Evolutionary conservation across 805 yeast genomes (phyloP).

Genomic region (Schwanniomyces yamadae): DNA sequence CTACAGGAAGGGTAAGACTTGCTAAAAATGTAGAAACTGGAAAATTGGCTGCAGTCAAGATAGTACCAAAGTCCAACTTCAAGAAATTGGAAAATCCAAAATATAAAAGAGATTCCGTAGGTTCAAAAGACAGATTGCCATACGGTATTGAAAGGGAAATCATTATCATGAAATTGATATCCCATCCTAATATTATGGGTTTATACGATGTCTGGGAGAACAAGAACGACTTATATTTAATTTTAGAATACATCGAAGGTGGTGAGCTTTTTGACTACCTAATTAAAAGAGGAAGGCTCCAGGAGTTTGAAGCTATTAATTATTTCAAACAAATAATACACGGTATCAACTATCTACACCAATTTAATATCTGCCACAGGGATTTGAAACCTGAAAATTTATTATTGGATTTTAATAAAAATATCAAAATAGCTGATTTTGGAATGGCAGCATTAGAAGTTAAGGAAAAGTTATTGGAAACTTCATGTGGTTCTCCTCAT

Average conservation of each 20-base stretch:
- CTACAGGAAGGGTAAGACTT: constrained; percentile 90
- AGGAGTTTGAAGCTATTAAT: constrained; percentile 71
- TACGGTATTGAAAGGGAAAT: constrained; percentile 87
- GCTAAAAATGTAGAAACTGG: constrained; percentile 86
- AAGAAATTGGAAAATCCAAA: constrained; percentile 48
- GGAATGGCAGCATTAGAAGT: constrained; percentile 88
- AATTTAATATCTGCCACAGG: constrained; percentile 76
- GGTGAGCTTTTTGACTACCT: constrained; percentile 79
- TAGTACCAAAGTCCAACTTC: constrained; percentile 83
- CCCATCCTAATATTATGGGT: constrained; percentile 77
- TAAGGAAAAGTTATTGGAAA: constrained; percentile 66
- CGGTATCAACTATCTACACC: constrained; percentile 81
- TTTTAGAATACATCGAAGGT: constrained; percentile 83
- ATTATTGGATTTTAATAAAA: constrained; percentile 61
- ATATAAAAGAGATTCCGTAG: constrained; percentile 32
- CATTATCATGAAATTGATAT: constrained; percentile 77
- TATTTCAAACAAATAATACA: constrained; percentile 75
- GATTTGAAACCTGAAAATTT: constrained; percentile 83
- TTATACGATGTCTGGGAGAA: constrained; percentile 97
- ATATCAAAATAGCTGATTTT: constrained; percentile 79
- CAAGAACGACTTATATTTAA: constrained; percentile 78
- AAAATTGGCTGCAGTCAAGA: constrained; percentile 92
- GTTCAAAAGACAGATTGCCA: constrained; percentile 52
- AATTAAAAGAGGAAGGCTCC: constrained; percentile 67
- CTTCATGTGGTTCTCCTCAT: constrained; percentile 87